These are phyloP conservation scores for Eutrema yunnanense DNA, from an alignment of 345 rosid species.

Conservation along the genomic window DNA sequence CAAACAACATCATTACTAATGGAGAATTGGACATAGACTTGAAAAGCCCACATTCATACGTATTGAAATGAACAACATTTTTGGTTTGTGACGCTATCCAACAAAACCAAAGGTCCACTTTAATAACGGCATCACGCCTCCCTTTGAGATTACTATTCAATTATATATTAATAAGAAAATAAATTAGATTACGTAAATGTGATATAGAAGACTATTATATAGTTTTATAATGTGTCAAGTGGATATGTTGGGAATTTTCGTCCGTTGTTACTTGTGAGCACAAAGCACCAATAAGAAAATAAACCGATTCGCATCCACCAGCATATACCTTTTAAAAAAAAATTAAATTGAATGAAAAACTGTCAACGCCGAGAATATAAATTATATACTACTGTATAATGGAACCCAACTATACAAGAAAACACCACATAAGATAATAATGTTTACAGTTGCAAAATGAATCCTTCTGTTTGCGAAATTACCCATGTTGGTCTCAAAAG, in stretches of 20 bases:
- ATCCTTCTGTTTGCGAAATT: neutral
- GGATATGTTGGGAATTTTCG: constrained; percentile 12
- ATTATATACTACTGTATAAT: neutral
- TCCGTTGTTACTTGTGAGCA: constrained; percentile 17
- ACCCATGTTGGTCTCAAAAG: neutral
- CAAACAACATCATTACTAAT: too few species aligned
- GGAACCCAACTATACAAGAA: neutral
- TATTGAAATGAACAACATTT: neutral
- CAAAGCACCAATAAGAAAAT: neutral
- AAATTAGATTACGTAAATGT: neutral
- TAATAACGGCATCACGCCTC: neutral
- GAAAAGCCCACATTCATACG: neutral
- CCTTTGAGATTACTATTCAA: neutral
- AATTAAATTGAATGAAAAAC: neutral
- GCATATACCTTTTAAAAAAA: constrained; percentile 11
- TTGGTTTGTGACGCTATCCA: neutral
- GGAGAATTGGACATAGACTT: too few species aligned
- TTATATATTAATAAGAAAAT: neutral
- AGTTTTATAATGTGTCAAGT: neutral
- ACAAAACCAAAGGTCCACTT: neutral
- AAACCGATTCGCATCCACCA: constrained; percentile 11
- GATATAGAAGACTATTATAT: neutral
- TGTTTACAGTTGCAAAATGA: neutral
- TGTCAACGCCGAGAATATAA: constrained; percentile 10
- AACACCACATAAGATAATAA: neutral